Evolutionary conservation across 805 yeast species (phyloP), one percentile per base, ranked within the genome.

Genomic region (Phaffomyces antillensis): DNA sequence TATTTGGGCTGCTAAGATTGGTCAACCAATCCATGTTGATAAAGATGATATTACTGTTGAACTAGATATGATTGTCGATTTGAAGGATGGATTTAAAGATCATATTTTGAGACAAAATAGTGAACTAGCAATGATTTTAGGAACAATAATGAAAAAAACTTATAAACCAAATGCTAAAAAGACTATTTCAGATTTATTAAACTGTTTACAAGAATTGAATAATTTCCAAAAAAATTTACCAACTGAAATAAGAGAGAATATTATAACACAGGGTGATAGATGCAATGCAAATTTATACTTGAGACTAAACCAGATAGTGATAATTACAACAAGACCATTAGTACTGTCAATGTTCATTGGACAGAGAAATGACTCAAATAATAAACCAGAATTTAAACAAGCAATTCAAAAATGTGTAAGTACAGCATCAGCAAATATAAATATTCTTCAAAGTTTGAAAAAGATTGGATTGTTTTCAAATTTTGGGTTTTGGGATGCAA

Each of bases 401-500:
- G 63, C 65, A 1, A 51, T 59, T 36, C 52, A 52, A 37, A 58
- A 56, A 42, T 60, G 68, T 42, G 55, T 66, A 23, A 53, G 55
- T 26, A 55, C 67, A 3, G 63, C 71, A 5, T 53, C 54, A 28
- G 60, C 62, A 13, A 64, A 62, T 30, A 57, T 67, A 40, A 57
- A 56, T 24, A 50, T 64, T 30, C 44, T 66, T 3, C 48, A 49
- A 16, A 58, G 55, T 34, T 50, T 67, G 36, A 57, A 55, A 32
- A 52, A 52, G 17, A 48, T 56, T 43, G 62, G 62, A 4, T 43
- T 60, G 49, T 56, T 66, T 39, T 62, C 64, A 7, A 61, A 67
- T 17, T 66, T 60, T 55, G 72, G 68, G 31, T 66, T 65, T 50
- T 65, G 68, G 67, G 70, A 67, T 51, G 64, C 65, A 5, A 65